Base-by-base conservation (phyloP, 192 early-diverging fungal species). In the Paraglomus brasilianum region DNA sequence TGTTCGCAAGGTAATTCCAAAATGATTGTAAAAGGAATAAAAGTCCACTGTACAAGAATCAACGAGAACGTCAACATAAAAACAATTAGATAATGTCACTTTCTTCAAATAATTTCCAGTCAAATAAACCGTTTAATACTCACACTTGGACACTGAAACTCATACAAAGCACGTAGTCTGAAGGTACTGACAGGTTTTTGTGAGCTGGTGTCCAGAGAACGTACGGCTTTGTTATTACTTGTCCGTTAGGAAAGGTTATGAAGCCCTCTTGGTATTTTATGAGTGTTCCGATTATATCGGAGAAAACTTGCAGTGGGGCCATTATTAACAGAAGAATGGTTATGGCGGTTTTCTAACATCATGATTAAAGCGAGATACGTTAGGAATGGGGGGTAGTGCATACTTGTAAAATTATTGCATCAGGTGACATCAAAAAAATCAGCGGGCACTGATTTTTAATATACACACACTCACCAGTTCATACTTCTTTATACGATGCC, bases 121-220 rank as follows among this genome's bases (percentile, higher is more conserved):
- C 38, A 49, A 62, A 45, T 13, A 11, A 51, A 46, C 13, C 5
- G 39, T n/a, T 45, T 50, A 46, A 50, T 22, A 65, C 68, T 67
- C 73, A 80, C 78, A 74, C 78, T 71, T 80, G 79, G 11, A 75
- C 44, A 17, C 76, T 78, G 42, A 80, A 76, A 24, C 64, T 75
- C 19, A 72, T 67, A 47, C 76, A 80, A 6, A 78, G 71, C 15
- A 66, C 52, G 56, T 80, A 80, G 63, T 80, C 66, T 19, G 65
- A 52, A n/a, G 69, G 46, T 8, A 52, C 8, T 1, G 64, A 14
- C 6, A 69, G 49, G 7, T 57, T n/a, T 42, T 70, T 19, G 22
- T 78, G 62, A 15, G 49, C 21, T 21, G 69, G 43, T n/a, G 69
- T 75, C 74, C 74, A 78, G 46, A 70, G 53, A 8, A 30, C 2